phyloP scores from a whole-genome alignment of 225 moss, liverwort and hornwort genomes.

The Straminergon stramineum region DNA sequence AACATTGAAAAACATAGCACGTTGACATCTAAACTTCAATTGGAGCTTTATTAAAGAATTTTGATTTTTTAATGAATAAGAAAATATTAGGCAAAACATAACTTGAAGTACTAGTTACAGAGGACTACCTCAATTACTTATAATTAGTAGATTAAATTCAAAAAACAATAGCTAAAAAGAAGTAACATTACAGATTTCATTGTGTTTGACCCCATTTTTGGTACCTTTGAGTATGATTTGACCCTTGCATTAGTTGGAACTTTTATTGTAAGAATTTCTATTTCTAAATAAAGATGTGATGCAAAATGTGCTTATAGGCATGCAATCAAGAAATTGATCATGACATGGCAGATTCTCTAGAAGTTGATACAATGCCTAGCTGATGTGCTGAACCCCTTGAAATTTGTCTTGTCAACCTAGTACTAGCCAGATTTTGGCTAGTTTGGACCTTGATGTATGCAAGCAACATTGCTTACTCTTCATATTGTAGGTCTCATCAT shows the following conservation, averaged over 20 bases:
- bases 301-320: not conserved
- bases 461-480: not conserved
- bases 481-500: not conserved
- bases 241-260: not conserved
- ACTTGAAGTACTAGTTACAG: too few species aligned
- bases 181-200: too few species aligned
- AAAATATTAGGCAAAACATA: too few species aligned
- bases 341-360: not conserved
- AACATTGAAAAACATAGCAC: too few species aligned
- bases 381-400: not conserved
- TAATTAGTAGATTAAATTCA: too few species aligned
- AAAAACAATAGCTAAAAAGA: too few species aligned
- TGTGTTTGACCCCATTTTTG: too few species aligned
- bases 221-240: too few species aligned
- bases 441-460: not conserved
- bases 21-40: too few species aligned
- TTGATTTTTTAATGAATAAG: too few species aligned
- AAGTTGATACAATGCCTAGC: not conserved
- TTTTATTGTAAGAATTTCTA: not conserved
- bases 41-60: too few species aligned
- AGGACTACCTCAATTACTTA: too few species aligned
- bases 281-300: not conserved
- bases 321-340: not conserved
- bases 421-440: fast-evolving
- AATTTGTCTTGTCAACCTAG: not conserved